A percentile compares a stretch with the other conserved stretches of the same genome.
phyloP scores from a whole-genome alignment of 75 land plant species.

The Pinus taeda region DNA sequence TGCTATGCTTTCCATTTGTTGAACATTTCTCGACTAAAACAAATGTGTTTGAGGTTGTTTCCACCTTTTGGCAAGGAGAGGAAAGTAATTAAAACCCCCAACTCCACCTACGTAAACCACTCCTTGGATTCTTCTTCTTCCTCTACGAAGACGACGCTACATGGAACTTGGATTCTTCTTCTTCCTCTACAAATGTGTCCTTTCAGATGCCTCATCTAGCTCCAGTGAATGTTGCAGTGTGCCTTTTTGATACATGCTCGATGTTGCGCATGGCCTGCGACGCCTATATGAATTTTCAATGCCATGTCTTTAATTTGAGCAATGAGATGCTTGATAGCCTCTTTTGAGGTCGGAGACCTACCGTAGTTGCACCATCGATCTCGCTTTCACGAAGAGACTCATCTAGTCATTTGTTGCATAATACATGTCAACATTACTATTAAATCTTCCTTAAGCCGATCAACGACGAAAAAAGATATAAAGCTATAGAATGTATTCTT shows the following conservation, averaged over 20 bases:
- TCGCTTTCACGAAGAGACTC: too few species aligned
- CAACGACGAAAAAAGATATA: too few species aligned
- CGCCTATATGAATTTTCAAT: conserved; percentile 80
- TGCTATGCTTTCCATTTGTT: conserved; percentile 39
- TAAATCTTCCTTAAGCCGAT: too few species aligned
- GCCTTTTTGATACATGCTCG: conserved; percentile 15
- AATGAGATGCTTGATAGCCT: conserved; percentile 55
- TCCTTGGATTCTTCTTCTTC: too few species aligned
- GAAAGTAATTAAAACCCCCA: conserved; percentile 91
- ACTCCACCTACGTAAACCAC: conserved; percentile 97
- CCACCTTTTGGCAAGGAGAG: conserved; percentile 71
- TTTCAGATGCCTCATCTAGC: conserved; percentile 50
- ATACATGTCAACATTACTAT: too few species aligned
- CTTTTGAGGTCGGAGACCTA: conserved; percentile 48
- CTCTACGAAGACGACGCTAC: conserved; percentile 15
- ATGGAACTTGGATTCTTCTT: conserved; percentile 33
- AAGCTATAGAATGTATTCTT: too few species aligned
- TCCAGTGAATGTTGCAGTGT: conserved; percentile 16
- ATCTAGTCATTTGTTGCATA: too few species aligned
- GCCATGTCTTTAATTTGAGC: conserved; percentile 92
- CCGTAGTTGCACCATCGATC: conserved; percentile 22
- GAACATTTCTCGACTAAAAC: conserved; percentile 55
- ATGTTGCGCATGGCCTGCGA: conserved; percentile 76
- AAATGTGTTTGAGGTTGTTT: conserved; percentile 88
- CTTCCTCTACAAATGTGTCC: conserved; percentile 35